A percentile compares a stretch with the other conserved stretches of the same genome.
These are phyloP conservation scores for Bremia lactucae DNA, from an alignment of 352 stramenopile genomes.

Conservation along the genomic window DNA sequence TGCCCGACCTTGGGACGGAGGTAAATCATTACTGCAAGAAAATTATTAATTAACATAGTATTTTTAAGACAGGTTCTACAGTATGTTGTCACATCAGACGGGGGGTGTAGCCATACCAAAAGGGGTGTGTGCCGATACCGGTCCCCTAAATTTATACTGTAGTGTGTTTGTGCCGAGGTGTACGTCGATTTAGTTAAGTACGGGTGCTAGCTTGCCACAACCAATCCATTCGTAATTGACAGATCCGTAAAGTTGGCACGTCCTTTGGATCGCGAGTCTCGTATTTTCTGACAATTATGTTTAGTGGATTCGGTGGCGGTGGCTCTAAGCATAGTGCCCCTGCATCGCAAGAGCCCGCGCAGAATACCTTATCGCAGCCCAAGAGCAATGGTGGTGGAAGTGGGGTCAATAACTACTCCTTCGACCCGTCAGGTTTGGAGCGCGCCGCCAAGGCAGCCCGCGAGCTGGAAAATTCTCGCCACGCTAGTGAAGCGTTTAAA, in stretches of 20 bases:
- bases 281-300: constrained; percentile 29
- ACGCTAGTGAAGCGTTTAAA: constrained; percentile 91
- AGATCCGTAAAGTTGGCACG: too few species aligned
- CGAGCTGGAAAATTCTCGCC: constrained; percentile 92
- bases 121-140: too few species aligned
- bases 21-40: too few species aligned
- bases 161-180: too few species aligned
- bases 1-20: too few species aligned
- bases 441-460: constrained; percentile 94
- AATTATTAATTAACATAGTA: too few species aligned
- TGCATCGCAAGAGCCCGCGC: constrained; percentile 12
- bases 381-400: constrained; percentile 12
- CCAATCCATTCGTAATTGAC: constrained; percentile 12
- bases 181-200: constrained; percentile 12
- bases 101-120: too few species aligned
- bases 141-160: too few species aligned
- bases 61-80: too few species aligned
- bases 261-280: background rate
- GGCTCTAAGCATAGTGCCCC: constrained; percentile 22
- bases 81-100: too few species aligned
- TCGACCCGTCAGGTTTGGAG: constrained; percentile 94
- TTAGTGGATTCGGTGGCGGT: constrained; percentile 44
- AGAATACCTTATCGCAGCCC: constrained; percentile 29
- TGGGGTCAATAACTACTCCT: constrained; percentile 68
- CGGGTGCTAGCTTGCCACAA: constrained; percentile 21